Evolutionary conservation across 1,139 yeast genomes (phyloP).

Genomic region (Candida labiduridarum): DNA sequence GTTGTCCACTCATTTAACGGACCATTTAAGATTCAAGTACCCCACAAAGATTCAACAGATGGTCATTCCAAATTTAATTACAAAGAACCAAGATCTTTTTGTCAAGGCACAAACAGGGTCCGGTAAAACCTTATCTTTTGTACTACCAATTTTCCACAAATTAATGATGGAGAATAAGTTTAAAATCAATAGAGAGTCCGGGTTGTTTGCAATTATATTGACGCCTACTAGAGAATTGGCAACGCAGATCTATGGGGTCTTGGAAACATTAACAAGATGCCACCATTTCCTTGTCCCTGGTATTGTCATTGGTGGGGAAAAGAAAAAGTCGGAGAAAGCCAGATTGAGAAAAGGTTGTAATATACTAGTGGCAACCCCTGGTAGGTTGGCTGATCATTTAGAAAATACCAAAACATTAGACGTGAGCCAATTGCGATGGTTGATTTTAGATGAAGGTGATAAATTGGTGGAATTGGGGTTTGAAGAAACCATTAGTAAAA

Average conservation of each 20-base stretch:
- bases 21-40: conserved; percentile 57
- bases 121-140: conserved; percentile 87
- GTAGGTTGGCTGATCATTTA: conserved; percentile 88
- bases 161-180: conserved; percentile 55
- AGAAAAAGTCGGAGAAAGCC: conserved; percentile 91
- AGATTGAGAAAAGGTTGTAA: conserved; percentile 88
- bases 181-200: conserved; percentile 68
- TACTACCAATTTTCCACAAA: conserved; percentile 77
- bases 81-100: conserved; percentile 65
- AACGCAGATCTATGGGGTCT: conserved; percentile 82
- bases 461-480: conserved; percentile 92
- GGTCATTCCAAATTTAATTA: conserved; percentile 71
- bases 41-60: conserved; percentile 89
- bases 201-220: conserved; percentile 82
- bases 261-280: conserved; percentile 69
- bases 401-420: conserved; percentile 79
- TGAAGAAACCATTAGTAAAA: conserved; percentile 85
- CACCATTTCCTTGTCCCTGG: conserved; percentile 90
- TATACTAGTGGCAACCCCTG: conserved; percentile 89
- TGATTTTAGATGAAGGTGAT: conserved; percentile 94
- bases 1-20: conserved; percentile 57
- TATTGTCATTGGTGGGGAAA: conserved; percentile 92
- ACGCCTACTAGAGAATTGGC: conserved; percentile 96
- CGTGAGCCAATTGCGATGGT: conserved; percentile 73
- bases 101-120: conserved; percentile 97